phyloP scores from a whole-genome alignment of 495 filamentous ascomycete species.

The Astrothelium macrocarpum region DNA sequence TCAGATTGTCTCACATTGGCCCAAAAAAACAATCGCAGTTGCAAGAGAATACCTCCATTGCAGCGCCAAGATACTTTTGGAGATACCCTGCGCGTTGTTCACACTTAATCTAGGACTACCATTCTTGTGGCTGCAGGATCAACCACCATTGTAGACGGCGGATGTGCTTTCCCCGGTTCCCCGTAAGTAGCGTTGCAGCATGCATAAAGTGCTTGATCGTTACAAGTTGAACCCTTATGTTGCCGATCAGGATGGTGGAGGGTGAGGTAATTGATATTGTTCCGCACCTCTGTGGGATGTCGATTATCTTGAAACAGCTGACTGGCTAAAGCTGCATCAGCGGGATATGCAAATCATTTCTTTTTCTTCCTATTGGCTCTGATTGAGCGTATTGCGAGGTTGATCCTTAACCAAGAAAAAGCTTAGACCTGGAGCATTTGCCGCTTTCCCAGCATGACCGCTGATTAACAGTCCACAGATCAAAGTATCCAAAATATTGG shows the following conservation, averaged over 20 bases:
- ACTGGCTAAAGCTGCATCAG: neutral
- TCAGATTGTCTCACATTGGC: neutral
- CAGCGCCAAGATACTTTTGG: neutral
- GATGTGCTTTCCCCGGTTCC: constrained; percentile 6
- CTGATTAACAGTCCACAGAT: no score
- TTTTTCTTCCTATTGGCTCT: no score
- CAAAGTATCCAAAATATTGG: no score
- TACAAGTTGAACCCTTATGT: neutral
- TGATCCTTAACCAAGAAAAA: no score
- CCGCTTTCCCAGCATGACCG: no score
- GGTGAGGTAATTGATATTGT: neutral
- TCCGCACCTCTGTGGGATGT: neutral
- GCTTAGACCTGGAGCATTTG: no score
- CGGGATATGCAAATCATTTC: no score
- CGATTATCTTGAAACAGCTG: neutral
- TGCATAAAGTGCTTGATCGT: neutral
- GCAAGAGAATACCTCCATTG: neutral
- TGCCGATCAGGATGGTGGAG: neutral
- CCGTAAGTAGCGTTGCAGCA: constrained; percentile 1
- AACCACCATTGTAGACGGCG: neutral
- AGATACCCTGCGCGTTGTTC: neutral
- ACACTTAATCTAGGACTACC: neutral
- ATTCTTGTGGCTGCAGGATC: constrained; percentile 5
- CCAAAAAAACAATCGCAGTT: neutral
- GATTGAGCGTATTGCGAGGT: no score